Base-by-base conservation (phyloP, 1,139 yeast genomes). In the Candida sp. region DNA sequence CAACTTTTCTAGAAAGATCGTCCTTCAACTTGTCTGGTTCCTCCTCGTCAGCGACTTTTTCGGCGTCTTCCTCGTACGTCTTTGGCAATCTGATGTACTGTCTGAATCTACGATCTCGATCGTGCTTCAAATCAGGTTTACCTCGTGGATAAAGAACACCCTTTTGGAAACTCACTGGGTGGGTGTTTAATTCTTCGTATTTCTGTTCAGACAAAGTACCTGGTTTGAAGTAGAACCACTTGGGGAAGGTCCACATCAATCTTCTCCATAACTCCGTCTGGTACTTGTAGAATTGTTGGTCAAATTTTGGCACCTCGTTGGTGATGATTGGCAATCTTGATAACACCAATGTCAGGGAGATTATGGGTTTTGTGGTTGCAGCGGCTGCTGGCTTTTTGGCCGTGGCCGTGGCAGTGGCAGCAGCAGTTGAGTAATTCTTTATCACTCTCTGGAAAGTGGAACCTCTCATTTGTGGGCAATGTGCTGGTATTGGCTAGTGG, bases 221-320 rank as follows among this genome's bases (percentile, higher is more conserved):
- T 61, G 83, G 88, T 67, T 89, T 90, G 75, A 88, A 94, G 75
- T 92, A 96, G 68, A 85, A 93, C 83, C 93, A 92, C 60, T 88
- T 86, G 5, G 99, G 98, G 69, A 94, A 94, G 0, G 98, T 92
- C 97, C 98, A 92, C 97, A 93, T 92, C 59, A 94, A 78, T 65
- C 98, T 81, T 63, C 86, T 86, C 78, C 93, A 93, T 54, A 94
- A 78, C 66, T 90, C 96, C 54, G 84, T 83, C 70, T 93, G 97
- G 68, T 96, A 96, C 53, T 84, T 78, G 68, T 88, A 90, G 70
- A 88, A 94, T 51, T 85, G 86, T 54, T 77, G 67, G 63, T 92
- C 98, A 60, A 94, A 88, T 51, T 78, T 82, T 8, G 88, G 78
- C 49, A 86, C 73, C 55, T 89, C 96, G 22, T 90, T 87, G 3